Percentiles rank a stretch among this genome's conserved stretches.
These are phyloP conservation scores for Hygrophorus pudorinus DNA, from an alignment of 768 basidiomycete species.

Conservation along the genomic window DNA sequence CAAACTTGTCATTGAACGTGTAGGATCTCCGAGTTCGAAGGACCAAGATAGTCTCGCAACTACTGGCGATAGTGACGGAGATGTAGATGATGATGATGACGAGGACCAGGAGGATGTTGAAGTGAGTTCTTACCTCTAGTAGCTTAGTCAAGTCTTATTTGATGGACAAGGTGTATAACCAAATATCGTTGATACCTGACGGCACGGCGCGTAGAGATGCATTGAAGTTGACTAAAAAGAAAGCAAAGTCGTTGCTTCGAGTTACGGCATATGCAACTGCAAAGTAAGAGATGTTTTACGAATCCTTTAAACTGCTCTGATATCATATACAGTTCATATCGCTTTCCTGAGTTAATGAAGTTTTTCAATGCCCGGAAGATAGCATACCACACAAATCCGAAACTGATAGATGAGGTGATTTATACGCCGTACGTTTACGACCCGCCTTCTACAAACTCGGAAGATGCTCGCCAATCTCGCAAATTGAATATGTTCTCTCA, in stretches of 20 bases:
- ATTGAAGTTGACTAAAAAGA: conserved; percentile 83
- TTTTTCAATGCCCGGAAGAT: conserved; percentile 79
- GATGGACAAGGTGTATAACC: conserved; percentile 69
- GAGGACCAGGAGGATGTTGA: conserved; percentile 51
- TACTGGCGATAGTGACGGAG: conserved; percentile 59
- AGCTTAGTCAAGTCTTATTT: conserved; percentile 1
- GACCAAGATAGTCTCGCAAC: conserved; percentile 39
- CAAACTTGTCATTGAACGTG: conserved; percentile 11
- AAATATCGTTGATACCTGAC: conserved; percentile 88
- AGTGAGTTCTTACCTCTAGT: conserved; percentile 25
- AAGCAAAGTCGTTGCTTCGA: conserved; percentile 81
- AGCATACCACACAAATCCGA: conserved; percentile 80
- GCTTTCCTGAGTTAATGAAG: conserved; percentile 78
- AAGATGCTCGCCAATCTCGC: conserved; percentile 16
- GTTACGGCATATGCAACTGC: conserved; percentile 97
- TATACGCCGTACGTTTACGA: conserved; percentile 89
- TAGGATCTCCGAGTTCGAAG: conserved; percentile 20
- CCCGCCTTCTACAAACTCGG: conserved; percentile 27
- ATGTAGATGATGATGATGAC: conserved; percentile 55
- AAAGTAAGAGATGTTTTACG: conserved; percentile 36
- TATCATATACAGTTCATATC: conserved; percentile 57
- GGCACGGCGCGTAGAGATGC: conserved; percentile 92
- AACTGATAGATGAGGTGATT: conserved; percentile 85
- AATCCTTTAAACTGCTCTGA: not conserved
- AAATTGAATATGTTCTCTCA: conserved; percentile 11